Evolutionary conservation across 2,329 filamentous ascomycete species (phyloP).

Genomic region (Juglanconis oblonga): DNA sequence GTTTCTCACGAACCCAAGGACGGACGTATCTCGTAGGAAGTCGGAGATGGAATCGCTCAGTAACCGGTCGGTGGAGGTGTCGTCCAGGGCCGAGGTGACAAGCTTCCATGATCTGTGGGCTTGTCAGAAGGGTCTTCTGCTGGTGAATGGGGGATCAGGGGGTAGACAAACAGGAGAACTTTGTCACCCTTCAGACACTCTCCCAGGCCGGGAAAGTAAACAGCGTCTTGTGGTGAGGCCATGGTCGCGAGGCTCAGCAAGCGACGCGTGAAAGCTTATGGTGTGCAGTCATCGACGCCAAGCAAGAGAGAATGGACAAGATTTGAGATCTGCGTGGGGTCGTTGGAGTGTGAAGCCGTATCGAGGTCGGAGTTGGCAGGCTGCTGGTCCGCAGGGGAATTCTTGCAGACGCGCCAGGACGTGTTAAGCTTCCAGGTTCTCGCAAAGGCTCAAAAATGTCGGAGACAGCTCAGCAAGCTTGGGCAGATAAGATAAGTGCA

Average conservation of each 20-base stretch:
- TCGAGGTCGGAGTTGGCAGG: too few relatives aligned
- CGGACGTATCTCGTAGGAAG: constrained; percentile 70
- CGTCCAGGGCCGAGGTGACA: constrained; percentile 51
- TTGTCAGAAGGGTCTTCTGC: constrained; percentile 1
- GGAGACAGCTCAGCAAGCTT: background rate
- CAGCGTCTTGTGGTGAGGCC: constrained; percentile 66
- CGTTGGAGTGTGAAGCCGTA: background rate
- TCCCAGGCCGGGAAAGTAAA: constrained; percentile 82
- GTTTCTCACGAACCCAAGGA: constrained; percentile 64
- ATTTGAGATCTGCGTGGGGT: background rate
- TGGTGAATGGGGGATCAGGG: background rate
- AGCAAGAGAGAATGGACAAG: constrained; percentile 11
- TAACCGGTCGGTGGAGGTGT: constrained; percentile 56
- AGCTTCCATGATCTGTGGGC: constrained; percentile 58
- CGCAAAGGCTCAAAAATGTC: constrained; percentile 6
- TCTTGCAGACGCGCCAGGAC: constrained; percentile 9
- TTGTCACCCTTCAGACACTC: constrained; percentile 79
- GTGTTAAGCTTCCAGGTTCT: background rate
- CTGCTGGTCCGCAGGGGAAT: background rate
- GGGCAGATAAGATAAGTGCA: background rate
- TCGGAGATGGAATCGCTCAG: constrained; percentile 54
- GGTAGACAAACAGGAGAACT: constrained; percentile 68
- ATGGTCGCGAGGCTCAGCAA: constrained; percentile 58
- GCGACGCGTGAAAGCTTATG: constrained; percentile 17
- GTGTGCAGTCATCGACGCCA: constrained; percentile 17